Evolutionary conservation across 441 rosid species (phyloP), one percentile per base, ranked within the genome.

Genomic region (Arabidopsis hybrid): DNA sequence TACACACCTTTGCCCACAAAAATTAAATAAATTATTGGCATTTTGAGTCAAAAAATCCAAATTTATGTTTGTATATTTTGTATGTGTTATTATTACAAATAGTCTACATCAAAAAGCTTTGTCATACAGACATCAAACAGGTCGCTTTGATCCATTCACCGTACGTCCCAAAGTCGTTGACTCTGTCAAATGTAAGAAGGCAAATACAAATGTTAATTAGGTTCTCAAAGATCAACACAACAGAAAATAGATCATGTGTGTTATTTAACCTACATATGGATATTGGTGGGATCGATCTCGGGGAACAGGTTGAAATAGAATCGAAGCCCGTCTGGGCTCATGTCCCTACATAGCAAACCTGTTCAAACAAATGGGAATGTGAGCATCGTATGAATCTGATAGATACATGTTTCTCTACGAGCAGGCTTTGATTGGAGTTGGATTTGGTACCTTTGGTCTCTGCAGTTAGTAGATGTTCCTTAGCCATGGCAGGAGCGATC

Each of bases 401-500:
- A 39, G 55, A 31, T 13, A 16, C 14, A 51, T 42, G 35, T 36
- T 29, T 50, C 18, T 0, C 59, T n/a, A 46, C 8, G 34, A 60
- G 69, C 34, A 61, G 53, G 35, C 63, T 62, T 76, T 65, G 21
- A 59, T 39, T 42, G 78, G 68, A 18, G 36, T 13, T 69, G 57
- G 31, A 1, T 60, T 14, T 66, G 21, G 18, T 70, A 90, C 99
- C 99, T 85, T 80, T 88, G 85, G 87, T 91, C 81, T 92, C 98
- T 60, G 99, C 96, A 60, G 89, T 81, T 55, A 92, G 83, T 77
- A 95, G 96, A 77, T 89, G 97, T 83, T 95, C 98, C 84, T 95
- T 92, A 51, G 99, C 99, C 98, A 95, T 86, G 60, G 99, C 98
- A 62, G 99, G 98, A 71, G 98, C 97, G 58, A 95, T 91, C 67